phyloP scores from a whole-genome alignment of 2,329 filamentous ascomycete genomes.

The Fusarium zealandicum region DNA sequence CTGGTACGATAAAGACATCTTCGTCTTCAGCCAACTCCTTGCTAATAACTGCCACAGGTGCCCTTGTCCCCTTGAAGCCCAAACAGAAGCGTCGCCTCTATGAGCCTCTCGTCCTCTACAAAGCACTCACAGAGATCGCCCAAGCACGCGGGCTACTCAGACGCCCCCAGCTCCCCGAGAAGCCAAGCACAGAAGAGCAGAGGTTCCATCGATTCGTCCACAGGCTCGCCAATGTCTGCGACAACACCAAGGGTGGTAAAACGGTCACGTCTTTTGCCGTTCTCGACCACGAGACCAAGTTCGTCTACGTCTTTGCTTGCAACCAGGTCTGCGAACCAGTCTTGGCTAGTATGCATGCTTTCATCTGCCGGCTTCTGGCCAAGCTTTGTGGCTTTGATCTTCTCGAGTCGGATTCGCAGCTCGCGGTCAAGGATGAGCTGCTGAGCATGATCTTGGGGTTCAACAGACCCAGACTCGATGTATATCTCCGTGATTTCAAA shows the following conservation, averaged over 20 bases:
- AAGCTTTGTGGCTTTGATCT: conserved; percentile 9
- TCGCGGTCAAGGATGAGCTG: background rate
- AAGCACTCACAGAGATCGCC: conserved; percentile 34
- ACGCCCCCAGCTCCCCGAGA: background rate
- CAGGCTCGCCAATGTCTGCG: conserved; percentile 44
- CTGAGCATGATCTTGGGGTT: conserved; percentile 32
- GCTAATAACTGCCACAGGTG: background rate
- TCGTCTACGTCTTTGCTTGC: conserved; percentile 44
- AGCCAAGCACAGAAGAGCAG: conserved; percentile 28
- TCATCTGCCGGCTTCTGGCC: conserved; percentile 18
- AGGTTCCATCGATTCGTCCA: conserved; percentile 43
- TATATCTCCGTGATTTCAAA: conserved; percentile 26
- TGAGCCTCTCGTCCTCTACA: conserved; percentile 40
- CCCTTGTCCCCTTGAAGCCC: conserved; percentile 7
- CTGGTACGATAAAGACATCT: background rate
- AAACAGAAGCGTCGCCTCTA: conserved; percentile 41
- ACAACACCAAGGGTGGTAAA: conserved; percentile 37
- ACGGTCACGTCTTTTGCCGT: conserved; percentile 45
- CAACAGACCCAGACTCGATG: conserved; percentile 24
- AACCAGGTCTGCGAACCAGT: conserved; percentile 30
- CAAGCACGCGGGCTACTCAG: conserved; percentile 9
- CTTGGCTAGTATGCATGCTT: background rate
- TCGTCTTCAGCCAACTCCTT: rapidly evolving
- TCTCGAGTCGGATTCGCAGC: rapidly evolving
- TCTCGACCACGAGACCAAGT: conserved; percentile 36